Base-by-base conservation (phyloP, 2,329 filamentous ascomycete genomes). In the Alternaria brassicicola region DNA sequence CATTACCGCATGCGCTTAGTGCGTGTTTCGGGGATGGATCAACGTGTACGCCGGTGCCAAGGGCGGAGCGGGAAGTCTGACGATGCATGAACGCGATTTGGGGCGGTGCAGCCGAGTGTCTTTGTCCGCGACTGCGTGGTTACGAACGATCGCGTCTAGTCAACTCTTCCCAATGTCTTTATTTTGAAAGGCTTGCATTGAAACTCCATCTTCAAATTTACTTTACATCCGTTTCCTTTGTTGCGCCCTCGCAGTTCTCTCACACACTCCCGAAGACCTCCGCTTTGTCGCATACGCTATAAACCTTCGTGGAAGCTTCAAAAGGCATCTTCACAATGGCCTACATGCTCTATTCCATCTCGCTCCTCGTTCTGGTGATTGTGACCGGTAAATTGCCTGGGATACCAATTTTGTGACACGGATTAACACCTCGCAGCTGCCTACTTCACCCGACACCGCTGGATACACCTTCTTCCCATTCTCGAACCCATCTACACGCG, bases 341-440 rank as follows among this genome's bases (percentile, higher is more conserved):
- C 63, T 95, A 93, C 81, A 76, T 96, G 64, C 86, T 96, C 80
- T 96, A 93, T 81, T 88, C 86, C 68, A 77, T 93, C 64, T 87
- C 86, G 72, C 85, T 97, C 76, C 78, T 89, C 68, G 84, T 90
- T 74, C 83, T 97, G 71, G 73, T 93, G 68, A 72, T 85, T 65
- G 89, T 88, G 59, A 95, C 92, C 55, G 80, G 88, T 90, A 82
- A 60, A 80, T 15, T 49, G 35, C 47, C 42, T 25, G 54, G 43
- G 28, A 30, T 50, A 38, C 51, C 49, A 51, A 48, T 54, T 41
- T 23, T 30, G 58, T 45, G 38, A 41, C 46, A 31, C 4, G 7
- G 66, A 61, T 68, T 70, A 57, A 61, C 59, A 42, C 21, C 33
- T 28, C 42, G 25, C 66, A 91, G 86, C 83, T 57, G 88, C 95